Evolutionary conservation across 805 yeast species (phyloP).

Genomic region (Saturnispora serradocipensis): DNA sequence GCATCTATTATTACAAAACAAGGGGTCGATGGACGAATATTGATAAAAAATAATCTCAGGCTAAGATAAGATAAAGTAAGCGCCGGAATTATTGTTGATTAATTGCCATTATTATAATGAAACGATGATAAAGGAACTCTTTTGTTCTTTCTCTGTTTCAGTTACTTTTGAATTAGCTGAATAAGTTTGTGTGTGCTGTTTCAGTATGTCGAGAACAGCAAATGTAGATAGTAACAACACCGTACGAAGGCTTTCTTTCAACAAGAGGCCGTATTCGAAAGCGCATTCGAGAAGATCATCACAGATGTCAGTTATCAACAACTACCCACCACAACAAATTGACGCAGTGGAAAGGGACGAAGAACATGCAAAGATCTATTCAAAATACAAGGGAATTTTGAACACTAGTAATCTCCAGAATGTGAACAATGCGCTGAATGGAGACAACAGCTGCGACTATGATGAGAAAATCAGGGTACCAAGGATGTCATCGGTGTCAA

Average conservation of each 20-base stretch:
- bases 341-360: slow-evolving; percentile 22
- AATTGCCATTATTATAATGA: not conserved
- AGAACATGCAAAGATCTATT: slow-evolving; percentile 24
- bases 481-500: not conserved
- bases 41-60: not conserved
- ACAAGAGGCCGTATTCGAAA: slow-evolving; percentile 21
- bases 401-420: slow-evolving; percentile 28
- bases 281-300: slow-evolving; percentile 17
- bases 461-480: not conserved
- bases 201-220: not conserved
- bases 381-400: slow-evolving; percentile 24
- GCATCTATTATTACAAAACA: not conserved
- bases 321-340: slow-evolving; percentile 26
- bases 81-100: not conserved
- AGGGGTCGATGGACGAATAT: not conserved
- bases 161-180: not conserved
- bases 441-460: not conserved
- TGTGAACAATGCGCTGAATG: slow-evolving; percentile 37
- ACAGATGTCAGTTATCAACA: slow-evolving; percentile 21
- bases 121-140: not conserved
- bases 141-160: not conserved
- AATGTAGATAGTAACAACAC: not conserved
- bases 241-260: slow-evolving; percentile 22
- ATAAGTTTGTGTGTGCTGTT: not conserved
- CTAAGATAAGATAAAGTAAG: not conserved